Evolutionary conservation across 192 early-diverging fungal genomes (phyloP).

Genomic region (Backusella mclennaniae): DNA sequence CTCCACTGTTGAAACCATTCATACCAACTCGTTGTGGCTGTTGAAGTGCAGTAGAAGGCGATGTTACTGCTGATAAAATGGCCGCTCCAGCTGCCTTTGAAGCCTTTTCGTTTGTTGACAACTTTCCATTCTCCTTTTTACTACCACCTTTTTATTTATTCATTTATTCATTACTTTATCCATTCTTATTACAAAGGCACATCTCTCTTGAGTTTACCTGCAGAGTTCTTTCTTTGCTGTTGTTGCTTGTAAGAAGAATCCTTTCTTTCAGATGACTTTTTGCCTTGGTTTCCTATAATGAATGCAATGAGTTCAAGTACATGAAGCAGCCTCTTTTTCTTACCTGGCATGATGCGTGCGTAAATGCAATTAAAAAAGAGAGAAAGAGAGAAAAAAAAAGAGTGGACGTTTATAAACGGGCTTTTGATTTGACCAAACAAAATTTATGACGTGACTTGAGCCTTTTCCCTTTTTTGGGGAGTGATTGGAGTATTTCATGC

Average conservation of each 20-base stretch:
- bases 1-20: conserved; percentile 7
- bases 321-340: background rate
- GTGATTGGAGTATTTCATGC: background rate
- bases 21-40: background rate
- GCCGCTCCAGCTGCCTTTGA: conserved; percentile 15
- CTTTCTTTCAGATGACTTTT: conserved; percentile 10
- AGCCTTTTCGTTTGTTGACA: background rate
- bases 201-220: background rate
- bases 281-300: conserved; percentile 1
- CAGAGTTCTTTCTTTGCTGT: conserved; percentile 13
- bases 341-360: conserved; percentile 1
- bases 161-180: background rate
- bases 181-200: no score
- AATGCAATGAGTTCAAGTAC: no score
- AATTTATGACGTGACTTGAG: background rate
- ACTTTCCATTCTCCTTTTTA: conserved; percentile 6
- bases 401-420: background rate
- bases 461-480: background rate
- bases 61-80: conserved; percentile 16
- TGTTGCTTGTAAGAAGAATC: conserved; percentile 1
- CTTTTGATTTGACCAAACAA: background rate
- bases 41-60: conserved; percentile 2
- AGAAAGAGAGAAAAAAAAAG: background rate
- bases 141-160: background rate
- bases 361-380: background rate